Evolutionary conservation across 306 rosid genomes (phyloP).

Genomic region (Prunus mongolica): DNA sequence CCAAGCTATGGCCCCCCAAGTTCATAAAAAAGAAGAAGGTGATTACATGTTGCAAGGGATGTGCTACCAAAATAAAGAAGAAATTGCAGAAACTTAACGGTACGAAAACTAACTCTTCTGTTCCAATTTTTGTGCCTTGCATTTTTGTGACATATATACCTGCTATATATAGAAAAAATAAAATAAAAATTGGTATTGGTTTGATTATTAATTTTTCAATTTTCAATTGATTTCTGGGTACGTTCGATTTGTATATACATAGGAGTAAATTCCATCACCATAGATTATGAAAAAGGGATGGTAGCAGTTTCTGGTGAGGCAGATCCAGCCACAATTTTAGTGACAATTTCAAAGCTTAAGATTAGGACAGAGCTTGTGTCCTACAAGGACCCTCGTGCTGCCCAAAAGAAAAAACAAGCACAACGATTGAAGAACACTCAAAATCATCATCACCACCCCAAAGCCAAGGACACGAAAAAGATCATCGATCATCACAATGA

Average conservation of each 20-base stretch:
- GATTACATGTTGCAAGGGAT: neutral
- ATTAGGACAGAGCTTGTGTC: neutral
- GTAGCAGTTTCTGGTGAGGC: neutral
- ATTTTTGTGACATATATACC: too few species aligned
- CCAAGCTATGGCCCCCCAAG: neutral
- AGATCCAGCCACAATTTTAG: neutral
- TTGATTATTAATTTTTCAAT: neutral
- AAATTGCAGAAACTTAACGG: neutral
- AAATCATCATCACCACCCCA: neutral
- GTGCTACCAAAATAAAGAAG: slow-evolving; percentile 2
- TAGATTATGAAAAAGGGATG: neutral
- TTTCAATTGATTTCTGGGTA: neutral
- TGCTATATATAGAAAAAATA: neutral
- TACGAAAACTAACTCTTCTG: neutral
- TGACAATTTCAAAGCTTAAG: neutral
- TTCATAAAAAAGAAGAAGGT: neutral
- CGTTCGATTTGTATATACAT: neutral
- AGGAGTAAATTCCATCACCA: neutral
- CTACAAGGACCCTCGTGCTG: neutral
- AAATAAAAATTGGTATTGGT: neutral
- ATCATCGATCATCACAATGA: neutral
- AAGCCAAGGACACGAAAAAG: neutral
- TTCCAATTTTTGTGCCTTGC: too few species aligned
- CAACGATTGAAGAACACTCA: neutral
- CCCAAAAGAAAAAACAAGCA: neutral